phyloP scores from a whole-genome alignment of 2,329 filamentous ascomycete genomes.

The Trichophaea hybrida region DNA sequence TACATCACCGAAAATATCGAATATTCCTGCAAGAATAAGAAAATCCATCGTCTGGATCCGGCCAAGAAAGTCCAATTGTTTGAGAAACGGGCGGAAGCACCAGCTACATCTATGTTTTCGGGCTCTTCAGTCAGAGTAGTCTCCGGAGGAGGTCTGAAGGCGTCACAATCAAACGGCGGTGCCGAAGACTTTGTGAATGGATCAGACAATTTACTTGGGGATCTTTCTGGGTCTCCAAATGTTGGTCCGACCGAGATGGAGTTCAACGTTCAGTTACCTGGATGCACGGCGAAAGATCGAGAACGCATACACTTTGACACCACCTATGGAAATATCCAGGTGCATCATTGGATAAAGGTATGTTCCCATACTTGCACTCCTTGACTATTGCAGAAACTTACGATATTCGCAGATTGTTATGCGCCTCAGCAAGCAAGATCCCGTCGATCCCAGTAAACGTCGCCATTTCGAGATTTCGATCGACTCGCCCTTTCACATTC shows the following conservation, averaged over 20 bases:
- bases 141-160: slow-evolving; percentile 66
- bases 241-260: slow-evolving; percentile 88
- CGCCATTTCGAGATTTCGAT: slow-evolving; percentile 94
- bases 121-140: slow-evolving; percentile 63
- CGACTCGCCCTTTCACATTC: slow-evolving; percentile 84
- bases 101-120: slow-evolving; percentile 56
- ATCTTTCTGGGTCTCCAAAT: slow-evolving; percentile 59
- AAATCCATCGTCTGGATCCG: slow-evolving; percentile 70
- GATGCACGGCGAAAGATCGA: slow-evolving; percentile 70
- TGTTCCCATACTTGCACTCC: slow-evolving; percentile 25
- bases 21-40: slow-evolving; percentile 75
- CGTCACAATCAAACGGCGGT: slow-evolving; percentile 29
- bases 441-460: slow-evolving; percentile 60
- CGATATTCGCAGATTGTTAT: slow-evolving; percentile 56
- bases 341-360: slow-evolving; percentile 95
- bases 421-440: slow-evolving; percentile 72
- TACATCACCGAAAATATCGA: slow-evolving; percentile 82
- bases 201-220: slow-evolving; percentile 59
- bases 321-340: slow-evolving; percentile 84
- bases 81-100: slow-evolving; percentile 71
- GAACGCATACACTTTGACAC: slow-evolving; percentile 77
- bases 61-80: slow-evolving; percentile 73
- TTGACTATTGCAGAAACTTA: neutral
- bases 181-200: slow-evolving; percentile 32
- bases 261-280: slow-evolving; percentile 82